phyloP scores from a whole-genome alignment of 495 filamentous ascomycete genomes.

The Apiosordaria backusii region DNA sequence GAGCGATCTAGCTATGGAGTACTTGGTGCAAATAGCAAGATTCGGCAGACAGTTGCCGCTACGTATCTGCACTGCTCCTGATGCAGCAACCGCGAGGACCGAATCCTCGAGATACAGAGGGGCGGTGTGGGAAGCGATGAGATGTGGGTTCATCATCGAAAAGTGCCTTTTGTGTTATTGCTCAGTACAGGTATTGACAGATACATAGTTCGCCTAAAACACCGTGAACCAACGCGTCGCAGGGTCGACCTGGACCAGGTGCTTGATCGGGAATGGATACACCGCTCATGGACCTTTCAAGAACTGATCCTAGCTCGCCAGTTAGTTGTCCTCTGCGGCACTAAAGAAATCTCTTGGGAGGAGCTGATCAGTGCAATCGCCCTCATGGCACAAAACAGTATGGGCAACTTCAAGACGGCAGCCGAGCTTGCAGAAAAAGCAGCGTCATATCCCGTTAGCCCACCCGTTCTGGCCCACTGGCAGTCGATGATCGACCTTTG shows the following conservation, averaged over 20 bases:
- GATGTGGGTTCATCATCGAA: neutral
- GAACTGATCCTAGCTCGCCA: slow-evolving; percentile 18
- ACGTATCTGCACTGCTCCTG: neutral
- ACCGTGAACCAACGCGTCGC: neutral
- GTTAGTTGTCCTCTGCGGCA: slow-evolving; percentile 16
- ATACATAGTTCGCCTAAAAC: neutral
- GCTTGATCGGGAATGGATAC: slow-evolving; percentile 14
- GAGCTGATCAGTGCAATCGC: slow-evolving; percentile 9
- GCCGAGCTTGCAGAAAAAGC: neutral
- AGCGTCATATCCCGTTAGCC: neutral
- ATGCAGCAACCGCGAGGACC: neutral
- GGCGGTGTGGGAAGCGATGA: neutral
- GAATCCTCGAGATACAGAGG: neutral
- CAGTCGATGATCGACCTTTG: slow-evolving; percentile 14
- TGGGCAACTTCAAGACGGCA: neutral
- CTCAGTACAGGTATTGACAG: neutral
- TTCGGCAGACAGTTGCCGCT: slow-evolving; percentile 5
- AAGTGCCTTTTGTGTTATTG: neutral
- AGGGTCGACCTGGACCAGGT: slow-evolving; percentile 1
- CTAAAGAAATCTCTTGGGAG: slow-evolving; percentile 7
- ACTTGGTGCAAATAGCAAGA: neutral
- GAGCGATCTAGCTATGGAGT: slow-evolving; percentile 10
- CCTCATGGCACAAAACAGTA: neutral
- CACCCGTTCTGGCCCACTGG: slow-evolving; percentile 6
- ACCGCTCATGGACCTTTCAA: slow-evolving; percentile 25